A percentile compares a stretch with the other conserved stretches of the same genome.
These are phyloP conservation scores for Colletotrichum agaves DNA, from an alignment of 2,329 filamentous ascomycete genomes.

Conservation along the genomic window DNA sequence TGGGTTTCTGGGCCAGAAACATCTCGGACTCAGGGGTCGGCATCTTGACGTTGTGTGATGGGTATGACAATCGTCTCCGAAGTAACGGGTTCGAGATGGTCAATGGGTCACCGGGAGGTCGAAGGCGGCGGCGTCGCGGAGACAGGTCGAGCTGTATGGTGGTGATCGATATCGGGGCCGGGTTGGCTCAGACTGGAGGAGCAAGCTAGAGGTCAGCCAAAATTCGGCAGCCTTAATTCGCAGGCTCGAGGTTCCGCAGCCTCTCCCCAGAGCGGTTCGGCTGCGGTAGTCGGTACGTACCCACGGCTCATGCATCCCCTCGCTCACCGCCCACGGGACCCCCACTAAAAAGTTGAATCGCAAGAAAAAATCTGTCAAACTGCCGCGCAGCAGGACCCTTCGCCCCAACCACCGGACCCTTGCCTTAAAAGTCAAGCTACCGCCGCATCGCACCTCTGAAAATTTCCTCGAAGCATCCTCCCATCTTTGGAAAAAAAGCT, in stretches of 20 bases:
- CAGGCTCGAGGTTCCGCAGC: constrained; percentile 22
- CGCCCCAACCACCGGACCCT: constrained; percentile 36
- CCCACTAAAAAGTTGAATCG: constrained; percentile 36
- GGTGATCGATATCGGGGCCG: constrained; percentile 25
- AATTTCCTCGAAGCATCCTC: constrained; percentile 25
- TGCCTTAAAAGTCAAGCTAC: constrained; percentile 36
- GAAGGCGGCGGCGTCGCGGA: not conserved
- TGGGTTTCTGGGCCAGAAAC: constrained; percentile 87
- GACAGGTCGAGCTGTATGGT: constrained; percentile 27
- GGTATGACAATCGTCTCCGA: not conserved
- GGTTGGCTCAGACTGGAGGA: constrained; percentile 29
- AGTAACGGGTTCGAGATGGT: constrained; percentile 6
- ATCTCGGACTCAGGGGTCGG: constrained; percentile 84
- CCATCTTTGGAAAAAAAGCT: constrained; percentile 32
- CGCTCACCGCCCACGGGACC: constrained; percentile 36
- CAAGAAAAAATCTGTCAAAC: constrained; percentile 34
- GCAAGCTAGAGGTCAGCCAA: constrained; percentile 30
- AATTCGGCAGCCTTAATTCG: constrained; percentile 34
- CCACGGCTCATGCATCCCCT: not conserved
- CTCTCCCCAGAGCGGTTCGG: not conserved
- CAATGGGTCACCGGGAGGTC: constrained; percentile 21
- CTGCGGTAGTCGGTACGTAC: constrained; percentile 32
- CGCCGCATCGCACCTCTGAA: constrained; percentile 15
- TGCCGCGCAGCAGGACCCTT: constrained; percentile 33
- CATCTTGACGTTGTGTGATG: constrained; percentile 60